These are phyloP conservation scores for Antitrichia curtipendula DNA, from an alignment of 225 moss, liverwort and hornwort genomes.

Conservation along the genomic window DNA sequence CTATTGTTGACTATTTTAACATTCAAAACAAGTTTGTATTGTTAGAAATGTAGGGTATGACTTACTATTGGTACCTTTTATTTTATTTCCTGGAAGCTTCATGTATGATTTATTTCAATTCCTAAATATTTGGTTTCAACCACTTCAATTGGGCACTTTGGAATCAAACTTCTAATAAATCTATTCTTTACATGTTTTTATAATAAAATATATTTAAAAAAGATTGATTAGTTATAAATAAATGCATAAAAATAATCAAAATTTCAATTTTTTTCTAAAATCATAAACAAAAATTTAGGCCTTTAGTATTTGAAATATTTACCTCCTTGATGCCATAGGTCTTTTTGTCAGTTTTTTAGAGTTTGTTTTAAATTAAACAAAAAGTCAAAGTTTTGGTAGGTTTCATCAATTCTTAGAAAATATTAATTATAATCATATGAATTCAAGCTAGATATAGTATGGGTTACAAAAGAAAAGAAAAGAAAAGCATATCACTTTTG, in stretches of 20 bases:
- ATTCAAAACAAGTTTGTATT: neutral
- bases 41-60: neutral
- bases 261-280: no score
- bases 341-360: neutral
- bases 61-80: neutral
- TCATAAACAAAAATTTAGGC: no score
- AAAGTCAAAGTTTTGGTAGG: neutral
- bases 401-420: neutral
- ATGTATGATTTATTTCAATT: no score
- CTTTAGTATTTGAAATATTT: no score
- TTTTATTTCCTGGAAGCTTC: no score
- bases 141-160: neutral
- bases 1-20: no score
- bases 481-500: no score
- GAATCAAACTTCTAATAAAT: neutral
- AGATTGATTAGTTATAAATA: rapidly evolving
- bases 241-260: neutral
- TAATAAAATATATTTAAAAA: neutral
- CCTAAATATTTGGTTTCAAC: neutral
- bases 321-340: no score
- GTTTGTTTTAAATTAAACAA: neutral
- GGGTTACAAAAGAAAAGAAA: neutral
- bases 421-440: rapidly evolving
- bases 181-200: neutral
- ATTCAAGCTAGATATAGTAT: neutral